Evolutionary conservation across 495 filamentous ascomycete genomes (phyloP).

Genomic region (Rhizodiscina lignyota): DNA sequence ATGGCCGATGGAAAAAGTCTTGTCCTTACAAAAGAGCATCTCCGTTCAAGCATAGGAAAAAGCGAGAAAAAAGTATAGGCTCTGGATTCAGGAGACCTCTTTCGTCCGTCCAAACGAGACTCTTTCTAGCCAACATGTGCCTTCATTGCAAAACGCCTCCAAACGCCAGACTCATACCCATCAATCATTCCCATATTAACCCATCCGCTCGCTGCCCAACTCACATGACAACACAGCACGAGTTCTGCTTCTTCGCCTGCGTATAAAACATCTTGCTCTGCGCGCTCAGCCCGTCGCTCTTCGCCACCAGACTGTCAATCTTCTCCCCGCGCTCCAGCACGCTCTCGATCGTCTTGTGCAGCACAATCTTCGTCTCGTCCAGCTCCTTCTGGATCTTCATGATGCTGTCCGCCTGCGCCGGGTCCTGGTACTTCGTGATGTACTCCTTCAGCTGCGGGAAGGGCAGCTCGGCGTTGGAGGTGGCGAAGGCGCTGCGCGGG

Average conservation of each 20-base stretch:
- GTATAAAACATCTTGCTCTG: slow-evolving; percentile 97
- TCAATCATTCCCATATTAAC: too few relatives aligned
- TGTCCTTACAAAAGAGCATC: too few relatives aligned
- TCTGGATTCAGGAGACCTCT: too few relatives aligned
- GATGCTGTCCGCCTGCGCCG: slow-evolving; percentile 73
- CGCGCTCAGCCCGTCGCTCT: slow-evolving; percentile 71
- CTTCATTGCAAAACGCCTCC: too few relatives aligned
- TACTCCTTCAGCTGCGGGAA: slow-evolving; percentile 68
- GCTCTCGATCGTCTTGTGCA: slow-evolving; percentile 91
- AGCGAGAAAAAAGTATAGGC: too few relatives aligned
- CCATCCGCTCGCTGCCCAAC: neutral
- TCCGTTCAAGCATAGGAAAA: too few relatives aligned
- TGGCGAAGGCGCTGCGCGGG: slow-evolving; percentile 50
- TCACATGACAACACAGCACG: slow-evolving; percentile 73
- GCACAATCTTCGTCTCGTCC: slow-evolving; percentile 93
- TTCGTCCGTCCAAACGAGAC: too few relatives aligned
- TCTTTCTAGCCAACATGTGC: too few relatives aligned
- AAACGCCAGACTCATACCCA: too few relatives aligned
- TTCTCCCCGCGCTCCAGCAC: slow-evolving; percentile 81
- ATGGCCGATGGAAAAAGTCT: too few relatives aligned
- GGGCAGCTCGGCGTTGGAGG: slow-evolving; percentile 32
- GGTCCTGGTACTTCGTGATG: slow-evolving; percentile 79
- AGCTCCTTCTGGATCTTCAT: slow-evolving; percentile 93
- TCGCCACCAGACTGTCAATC: slow-evolving; percentile 75
- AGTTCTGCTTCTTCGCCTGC: slow-evolving; percentile 91